phyloP scores from a whole-genome alignment of 768 basidiomycete species.

The Kwoniella sp. region DNA sequence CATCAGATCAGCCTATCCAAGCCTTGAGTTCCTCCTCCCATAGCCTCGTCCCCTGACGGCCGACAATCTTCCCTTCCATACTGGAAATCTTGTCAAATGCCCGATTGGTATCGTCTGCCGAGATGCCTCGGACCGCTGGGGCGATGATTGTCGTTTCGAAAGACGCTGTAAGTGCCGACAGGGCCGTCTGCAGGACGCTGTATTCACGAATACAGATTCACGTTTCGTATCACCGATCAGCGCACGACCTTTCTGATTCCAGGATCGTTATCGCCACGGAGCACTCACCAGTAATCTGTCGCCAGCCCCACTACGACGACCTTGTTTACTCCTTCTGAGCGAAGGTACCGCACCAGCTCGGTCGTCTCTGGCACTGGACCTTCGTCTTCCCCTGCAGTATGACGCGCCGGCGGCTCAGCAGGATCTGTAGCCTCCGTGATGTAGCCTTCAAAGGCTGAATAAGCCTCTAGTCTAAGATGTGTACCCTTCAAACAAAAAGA shows the following conservation, averaged over 20 bases:
- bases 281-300: slow-evolving; percentile 69
- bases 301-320: slow-evolving; percentile 69
- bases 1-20: slow-evolving; percentile 10
- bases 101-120: slow-evolving; percentile 11
- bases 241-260: background rate
- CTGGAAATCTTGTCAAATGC: slow-evolving; percentile 22
- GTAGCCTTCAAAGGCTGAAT: slow-evolving; percentile 69
- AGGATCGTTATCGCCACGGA: too few species aligned
- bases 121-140: slow-evolving; percentile 35
- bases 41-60: background rate
- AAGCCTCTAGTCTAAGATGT: slow-evolving; percentile 68
- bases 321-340: slow-evolving; percentile 61
- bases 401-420: slow-evolving; percentile 15
- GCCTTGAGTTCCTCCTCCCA: slow-evolving; percentile 20
- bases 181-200: slow-evolving; percentile 30
- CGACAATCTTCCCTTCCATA: slow-evolving; percentile 26
- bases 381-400: background rate
- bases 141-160: slow-evolving; percentile 34
- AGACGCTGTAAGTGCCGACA: slow-evolving; percentile 24
- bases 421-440: slow-evolving; percentile 27
- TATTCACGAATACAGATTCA: background rate
- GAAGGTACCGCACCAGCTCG: slow-evolving; percentile 33
- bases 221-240: background rate
- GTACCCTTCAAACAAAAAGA: too few species aligned
- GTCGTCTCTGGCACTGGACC: slow-evolving; percentile 61